phyloP scores from a whole-genome alignment of 1,284 basidiomycete species.

The Melampsora americana region DNA sequence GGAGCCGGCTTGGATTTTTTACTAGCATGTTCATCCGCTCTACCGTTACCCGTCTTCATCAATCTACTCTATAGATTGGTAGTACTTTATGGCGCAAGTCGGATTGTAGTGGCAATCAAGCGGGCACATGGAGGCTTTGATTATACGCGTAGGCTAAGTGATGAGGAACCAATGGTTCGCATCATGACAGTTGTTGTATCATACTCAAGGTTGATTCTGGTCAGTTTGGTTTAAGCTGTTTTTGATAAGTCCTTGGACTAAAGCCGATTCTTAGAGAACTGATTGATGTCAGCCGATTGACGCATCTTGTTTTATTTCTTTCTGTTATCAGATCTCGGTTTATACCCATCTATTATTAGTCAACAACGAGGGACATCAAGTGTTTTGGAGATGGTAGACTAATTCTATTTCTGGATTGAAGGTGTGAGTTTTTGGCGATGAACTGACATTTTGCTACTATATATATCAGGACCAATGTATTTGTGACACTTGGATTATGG shows the following conservation, averaged over 20 bases:
- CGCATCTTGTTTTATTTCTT: neutral
- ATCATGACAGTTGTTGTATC: slow-evolving; percentile 50
- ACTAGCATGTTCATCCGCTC: slow-evolving; percentile 56
- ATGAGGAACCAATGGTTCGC: slow-evolving; percentile 42
- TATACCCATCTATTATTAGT: slow-evolving; percentile 42
- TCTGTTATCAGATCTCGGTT: slow-evolving; percentile 31
- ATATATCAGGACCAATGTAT: slow-evolving; percentile 65
- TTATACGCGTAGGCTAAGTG: slow-evolving; percentile 53
- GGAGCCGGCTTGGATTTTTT: slow-evolving; percentile 44
- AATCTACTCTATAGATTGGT: slow-evolving; percentile 76
- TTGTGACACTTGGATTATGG: slow-evolving; percentile 76
- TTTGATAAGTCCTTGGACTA: neutral
- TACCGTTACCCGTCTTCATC: slow-evolving; percentile 77
- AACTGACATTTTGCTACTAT: neutral
- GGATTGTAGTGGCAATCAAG: slow-evolving; percentile 75
- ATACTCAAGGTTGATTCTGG: slow-evolving; percentile 34
- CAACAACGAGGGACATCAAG: slow-evolving; percentile 43
- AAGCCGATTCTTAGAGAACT: too few species aligned
- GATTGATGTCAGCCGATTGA: neutral
- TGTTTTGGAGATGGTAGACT: slow-evolving; percentile 44
- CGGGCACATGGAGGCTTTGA: slow-evolving; percentile 73
- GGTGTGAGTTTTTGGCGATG: neutral
- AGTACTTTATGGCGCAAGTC: slow-evolving; percentile 78
- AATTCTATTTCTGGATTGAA: neutral
- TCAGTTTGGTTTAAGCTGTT: slow-evolving; percentile 10